These are phyloP conservation scores for Teratosphaeria nubilosa DNA, from an alignment of 2,329 filamentous ascomycete genomes.

Conservation along the genomic window DNA sequence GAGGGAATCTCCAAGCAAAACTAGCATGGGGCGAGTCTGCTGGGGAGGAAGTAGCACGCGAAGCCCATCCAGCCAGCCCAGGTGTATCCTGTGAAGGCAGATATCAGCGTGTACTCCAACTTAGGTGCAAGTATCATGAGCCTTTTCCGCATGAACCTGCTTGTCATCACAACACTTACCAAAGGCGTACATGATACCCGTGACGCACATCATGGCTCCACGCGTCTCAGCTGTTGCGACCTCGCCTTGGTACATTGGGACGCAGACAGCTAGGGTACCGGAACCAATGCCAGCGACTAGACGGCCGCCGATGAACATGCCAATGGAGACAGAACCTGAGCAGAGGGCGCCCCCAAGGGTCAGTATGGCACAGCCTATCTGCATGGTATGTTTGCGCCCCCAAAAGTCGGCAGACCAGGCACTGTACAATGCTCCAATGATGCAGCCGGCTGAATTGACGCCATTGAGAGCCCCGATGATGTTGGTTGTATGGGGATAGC, in stretches of 20 bases:
- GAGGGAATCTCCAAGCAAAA: conserved; percentile 38
- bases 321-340: conserved; percentile 27
- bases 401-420: conserved; percentile 31
- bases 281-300: conserved; percentile 30
- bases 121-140: too few relatives aligned
- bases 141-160: too few relatives aligned
- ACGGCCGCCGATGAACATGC: conserved; percentile 29
- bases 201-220: conserved; percentile 32
- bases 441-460: conserved; percentile 34
- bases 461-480: conserved; percentile 38
- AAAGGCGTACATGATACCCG: conserved; percentile 33
- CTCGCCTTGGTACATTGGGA: conserved; percentile 30
- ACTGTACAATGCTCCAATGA: conserved; percentile 28
- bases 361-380: conserved; percentile 27
- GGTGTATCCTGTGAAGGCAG: neutral
- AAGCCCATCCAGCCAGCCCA: conserved; percentile 29
- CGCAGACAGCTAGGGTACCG: conserved; percentile 24
- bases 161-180: conserved; percentile 11
- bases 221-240: conserved; percentile 30
- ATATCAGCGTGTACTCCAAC: neutral
- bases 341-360: conserved; percentile 33
- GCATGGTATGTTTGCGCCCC: conserved; percentile 30
- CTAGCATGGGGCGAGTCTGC: conserved; percentile 21
- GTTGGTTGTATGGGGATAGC: conserved; percentile 33
- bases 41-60: conserved; percentile 30